phyloP scores from a whole-genome alignment of 208 protist species.

The Leishmania major region DNA sequence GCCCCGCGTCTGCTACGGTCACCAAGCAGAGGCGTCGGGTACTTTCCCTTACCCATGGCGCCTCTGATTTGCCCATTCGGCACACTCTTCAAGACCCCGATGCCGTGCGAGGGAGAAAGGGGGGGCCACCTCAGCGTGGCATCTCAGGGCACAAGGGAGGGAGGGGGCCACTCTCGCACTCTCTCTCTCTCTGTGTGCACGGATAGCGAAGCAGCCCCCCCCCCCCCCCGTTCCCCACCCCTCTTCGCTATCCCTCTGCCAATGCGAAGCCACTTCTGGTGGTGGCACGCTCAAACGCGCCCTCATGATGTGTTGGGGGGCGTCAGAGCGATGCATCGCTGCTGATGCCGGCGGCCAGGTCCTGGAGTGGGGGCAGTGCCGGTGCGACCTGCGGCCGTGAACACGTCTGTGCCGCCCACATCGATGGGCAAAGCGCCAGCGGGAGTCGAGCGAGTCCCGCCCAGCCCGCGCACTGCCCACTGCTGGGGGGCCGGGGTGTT shows the following conservation, averaged over 20 bases:
- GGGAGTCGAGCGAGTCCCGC: no score
- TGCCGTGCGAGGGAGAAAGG: not conserved
- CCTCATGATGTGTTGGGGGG: no score
- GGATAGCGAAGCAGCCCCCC: not conserved
- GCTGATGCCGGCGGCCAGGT: not conserved
- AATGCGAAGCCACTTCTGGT: not conserved
- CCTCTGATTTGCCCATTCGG: not conserved
- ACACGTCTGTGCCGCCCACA: no score
- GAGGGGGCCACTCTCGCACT: no score
- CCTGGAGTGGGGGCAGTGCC: not conserved
- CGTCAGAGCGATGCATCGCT: not conserved
- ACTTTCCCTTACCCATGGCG: not conserved
- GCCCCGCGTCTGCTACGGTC: not conserved
- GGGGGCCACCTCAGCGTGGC: not conserved
- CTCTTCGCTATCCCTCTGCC: not conserved
- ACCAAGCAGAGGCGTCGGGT: not conserved
- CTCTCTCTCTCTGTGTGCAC: not conserved
- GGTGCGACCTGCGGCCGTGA: not conserved
- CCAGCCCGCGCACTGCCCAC: no score
- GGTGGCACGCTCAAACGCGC: not conserved
- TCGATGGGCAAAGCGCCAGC: no score
- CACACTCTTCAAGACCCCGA: not conserved
- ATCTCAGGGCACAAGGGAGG: not conserved
- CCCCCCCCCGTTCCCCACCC: not conserved
- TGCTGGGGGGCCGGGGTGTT: no score